These are phyloP conservation scores for Geotrichum aggregatum DNA, from an alignment of 1,139 yeast genomes.

Conservation along the genomic window DNA sequence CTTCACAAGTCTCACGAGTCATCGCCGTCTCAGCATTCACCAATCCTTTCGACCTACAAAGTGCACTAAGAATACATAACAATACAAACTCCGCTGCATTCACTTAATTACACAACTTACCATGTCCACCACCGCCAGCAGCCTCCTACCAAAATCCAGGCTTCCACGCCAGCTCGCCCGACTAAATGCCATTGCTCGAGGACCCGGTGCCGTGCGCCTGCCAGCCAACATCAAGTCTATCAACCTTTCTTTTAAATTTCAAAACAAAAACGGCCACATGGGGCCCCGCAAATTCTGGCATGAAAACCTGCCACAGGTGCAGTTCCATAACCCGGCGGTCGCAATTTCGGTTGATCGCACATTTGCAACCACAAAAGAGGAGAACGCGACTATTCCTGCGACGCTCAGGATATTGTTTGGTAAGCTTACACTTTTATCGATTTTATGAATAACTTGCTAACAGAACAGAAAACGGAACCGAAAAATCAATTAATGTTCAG, in stretches of 20 bases:
- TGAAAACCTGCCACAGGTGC: constrained; percentile 65
- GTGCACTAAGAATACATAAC: no score
- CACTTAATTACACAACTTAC: neutral
- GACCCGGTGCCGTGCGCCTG: constrained; percentile 46
- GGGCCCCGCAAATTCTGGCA: constrained; percentile 60
- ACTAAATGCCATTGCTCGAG: constrained; percentile 44
- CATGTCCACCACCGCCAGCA: neutral
- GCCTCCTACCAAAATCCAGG: constrained; percentile 25
- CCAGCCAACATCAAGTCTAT: constrained; percentile 39
- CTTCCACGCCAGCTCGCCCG: constrained; percentile 43
- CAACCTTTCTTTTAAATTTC: constrained; percentile 46
- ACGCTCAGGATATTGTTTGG: constrained; percentile 34
- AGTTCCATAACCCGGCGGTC: constrained; percentile 73
- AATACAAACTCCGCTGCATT: no score
- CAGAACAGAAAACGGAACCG: constrained; percentile 37
- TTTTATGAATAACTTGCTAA: neutral
- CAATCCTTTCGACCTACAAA: no score
- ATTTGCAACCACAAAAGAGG: constrained; percentile 43
- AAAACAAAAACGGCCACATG: constrained; percentile 42
- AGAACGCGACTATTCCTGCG: constrained; percentile 47
- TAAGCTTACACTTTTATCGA: constrained; percentile 19
- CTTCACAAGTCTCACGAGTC: neutral
- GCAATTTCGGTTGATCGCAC: constrained; percentile 49
- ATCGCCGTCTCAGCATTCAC: neutral
- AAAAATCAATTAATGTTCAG: constrained; percentile 40